Conservation (phyloP, 2,329 filamentous ascomycete species). For the Lachnum nothofagi region DNA sequence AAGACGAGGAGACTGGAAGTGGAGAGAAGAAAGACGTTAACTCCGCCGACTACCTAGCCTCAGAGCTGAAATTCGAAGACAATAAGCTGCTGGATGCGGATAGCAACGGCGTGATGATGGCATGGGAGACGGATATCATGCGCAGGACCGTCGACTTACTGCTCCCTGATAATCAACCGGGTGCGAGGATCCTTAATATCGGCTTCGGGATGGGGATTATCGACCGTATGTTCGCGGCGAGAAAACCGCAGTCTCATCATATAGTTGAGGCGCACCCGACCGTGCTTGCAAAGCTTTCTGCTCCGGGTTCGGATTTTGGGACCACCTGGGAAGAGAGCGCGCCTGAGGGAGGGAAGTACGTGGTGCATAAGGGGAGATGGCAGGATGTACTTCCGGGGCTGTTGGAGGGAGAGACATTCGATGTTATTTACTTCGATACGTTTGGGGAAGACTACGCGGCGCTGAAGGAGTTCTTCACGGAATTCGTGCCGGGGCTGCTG, state of each 20-base stretch:
- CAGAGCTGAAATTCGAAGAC: conserved; percentile 58
- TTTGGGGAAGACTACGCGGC: conserved; percentile 91
- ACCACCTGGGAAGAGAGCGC: conserved; percentile 49
- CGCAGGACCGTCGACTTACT: conserved; percentile 66
- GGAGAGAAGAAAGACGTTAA: conserved; percentile 43
- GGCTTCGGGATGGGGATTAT: conserved; percentile 91
- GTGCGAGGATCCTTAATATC: conserved; percentile 64
- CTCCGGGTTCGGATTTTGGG: conserved; percentile 42
- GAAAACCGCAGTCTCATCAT: conserved; percentile 66
- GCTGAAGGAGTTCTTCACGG: conserved; percentile 80
- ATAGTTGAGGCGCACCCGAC: conserved; percentile 81
- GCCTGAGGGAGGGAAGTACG: conserved; percentile 55
- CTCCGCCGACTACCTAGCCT: conserved; percentile 64
- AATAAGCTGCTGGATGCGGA: conserved; percentile 67
- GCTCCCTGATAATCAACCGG: conserved; percentile 48
- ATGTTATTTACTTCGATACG: conserved; percentile 95
- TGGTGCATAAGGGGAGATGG: conserved; percentile 71
- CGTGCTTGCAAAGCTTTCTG: conserved; percentile 60
- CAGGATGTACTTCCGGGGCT: conserved; percentile 71
- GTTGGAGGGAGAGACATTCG: conserved; percentile 63
- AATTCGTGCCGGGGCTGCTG: conserved; percentile 76
- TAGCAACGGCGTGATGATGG: conserved; percentile 88
- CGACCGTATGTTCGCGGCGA: conserved; percentile 67
- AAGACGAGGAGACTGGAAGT: conserved; percentile 24
- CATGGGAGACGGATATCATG: conserved; percentile 88